Base-by-base conservation (phyloP, 441 rosid species). In the Pelargonium australe region DNA sequence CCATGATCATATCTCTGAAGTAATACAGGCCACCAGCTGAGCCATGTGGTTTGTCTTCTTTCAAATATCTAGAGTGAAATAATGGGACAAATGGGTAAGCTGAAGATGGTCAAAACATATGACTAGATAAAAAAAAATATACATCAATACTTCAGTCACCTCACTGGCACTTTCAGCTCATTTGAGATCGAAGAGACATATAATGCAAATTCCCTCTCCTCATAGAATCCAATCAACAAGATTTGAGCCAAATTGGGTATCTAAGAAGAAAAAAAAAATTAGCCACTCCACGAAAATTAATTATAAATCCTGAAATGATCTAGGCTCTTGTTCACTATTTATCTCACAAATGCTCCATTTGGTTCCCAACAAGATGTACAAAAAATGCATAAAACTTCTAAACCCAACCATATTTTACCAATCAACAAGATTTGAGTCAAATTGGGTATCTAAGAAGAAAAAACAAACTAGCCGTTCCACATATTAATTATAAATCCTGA, bases 21-120 rank as follows among this genome's bases (percentile, higher is more conserved):
- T 88, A 80, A 75, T 86, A 86, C 67, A 90, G 94, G 51, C 92
- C 97, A 81, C 98, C 98, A 70, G 98, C 98, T 0, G 96, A 92
- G 73, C 98, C 98, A 78, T 90, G 96, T 0, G 98, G 96, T 60
- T 83, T 88, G 75, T 92, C 92, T 81, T 92, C 98, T 81, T 80
- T 88, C 83, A 90, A 79, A 85, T 90, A 92, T 78, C 98, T 92
- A 71, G 64, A 70, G 43, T 72, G 66, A 58, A 57, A 11, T 16
- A 60, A 20, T 10, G 14, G 19, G 19, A 9, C 40, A 53, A 6
- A 5, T 11, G 5, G 0, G 0, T 17, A 43, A 7, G 7, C 16
- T 17, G 19, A 14, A n/a, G n/a, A 41, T 40, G 13, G 20, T 53
- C 43, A 25, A 20, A 13, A 17, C 12, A 34, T 51, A 68, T 5